Conservation (phyloP, 1,284 basidiomycete genomes). For the Grifola frondosa region DNA sequence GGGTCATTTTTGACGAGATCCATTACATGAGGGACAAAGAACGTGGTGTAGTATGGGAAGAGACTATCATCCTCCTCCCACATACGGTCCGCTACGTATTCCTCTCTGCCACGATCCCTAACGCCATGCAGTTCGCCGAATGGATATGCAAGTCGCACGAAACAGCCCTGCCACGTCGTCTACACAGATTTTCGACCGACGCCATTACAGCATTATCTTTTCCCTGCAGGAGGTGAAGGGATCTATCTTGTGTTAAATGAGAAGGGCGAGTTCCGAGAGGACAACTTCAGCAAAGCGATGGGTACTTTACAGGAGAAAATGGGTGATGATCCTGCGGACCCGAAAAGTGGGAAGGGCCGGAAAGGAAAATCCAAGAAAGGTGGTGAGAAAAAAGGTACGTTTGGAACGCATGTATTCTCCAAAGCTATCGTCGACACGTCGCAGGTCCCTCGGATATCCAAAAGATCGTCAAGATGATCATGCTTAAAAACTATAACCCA, state of each 20-base stretch:
- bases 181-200: slow-evolving; percentile 99
- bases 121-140: slow-evolving; percentile 99
- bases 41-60: slow-evolving; percentile 85
- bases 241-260: slow-evolving; percentile 99
- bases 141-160: slow-evolving; percentile 98
- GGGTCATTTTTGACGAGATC: slow-evolving; percentile 99
- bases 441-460: slow-evolving; percentile 91
- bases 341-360: slow-evolving; percentile 76
- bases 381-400: slow-evolving; percentile 83
- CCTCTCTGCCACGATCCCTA: slow-evolving; percentile 99
- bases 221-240: slow-evolving; percentile 94
- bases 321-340: slow-evolving; percentile 93
- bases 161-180: slow-evolving; percentile 98
- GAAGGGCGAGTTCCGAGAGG: slow-evolving; percentile 94
- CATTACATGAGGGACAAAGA: slow-evolving; percentile 99
- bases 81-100: slow-evolving; percentile 98
- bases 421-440: background rate
- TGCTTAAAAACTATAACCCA: slow-evolving; percentile 97
- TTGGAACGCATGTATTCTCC: background rate
- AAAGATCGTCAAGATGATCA: slow-evolving; percentile 99
- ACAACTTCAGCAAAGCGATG: slow-evolving; percentile 99
- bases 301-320: slow-evolving; percentile 81
- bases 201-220: slow-evolving; percentile 97
- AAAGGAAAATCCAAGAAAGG: slow-evolving; percentile 92
- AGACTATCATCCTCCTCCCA: slow-evolving; percentile 96